phyloP scores from a whole-genome alignment of 2,329 filamentous ascomycete species.

The Leptographium wingfieldii region DNA sequence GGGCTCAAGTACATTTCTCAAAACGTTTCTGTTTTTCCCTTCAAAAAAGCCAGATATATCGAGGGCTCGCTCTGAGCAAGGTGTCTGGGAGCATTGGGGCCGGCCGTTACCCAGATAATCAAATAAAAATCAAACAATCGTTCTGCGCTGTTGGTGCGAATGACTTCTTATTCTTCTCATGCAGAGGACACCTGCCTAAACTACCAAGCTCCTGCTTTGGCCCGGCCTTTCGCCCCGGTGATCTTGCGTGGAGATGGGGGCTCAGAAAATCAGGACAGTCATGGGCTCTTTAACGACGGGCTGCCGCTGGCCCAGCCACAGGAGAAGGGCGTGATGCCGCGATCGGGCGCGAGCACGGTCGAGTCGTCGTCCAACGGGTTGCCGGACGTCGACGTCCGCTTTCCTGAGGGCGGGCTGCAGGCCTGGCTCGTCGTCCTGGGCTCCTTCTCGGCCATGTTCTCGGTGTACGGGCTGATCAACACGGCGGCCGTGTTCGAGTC shows the following conservation, averaged over 20 bases:
- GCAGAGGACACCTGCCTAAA: constrained; percentile 30
- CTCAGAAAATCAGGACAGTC: background rate
- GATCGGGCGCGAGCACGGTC: too few relatives aligned
- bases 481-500: constrained; percentile 65
- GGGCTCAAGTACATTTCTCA: background rate
- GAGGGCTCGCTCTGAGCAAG: background rate
- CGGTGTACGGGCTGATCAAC: constrained; percentile 61
- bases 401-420: constrained; percentile 61
- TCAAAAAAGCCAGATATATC: constrained; percentile 1
- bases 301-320: too few relatives aligned
- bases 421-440: constrained; percentile 72
- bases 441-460: constrained; percentile 58
- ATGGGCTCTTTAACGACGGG: background rate
- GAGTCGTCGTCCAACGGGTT: background rate
- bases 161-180: constrained; percentile 18
- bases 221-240: background rate
- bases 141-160: constrained; percentile 10
- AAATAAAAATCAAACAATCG: background rate
- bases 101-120: background rate
- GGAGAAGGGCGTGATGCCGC: too few relatives aligned
- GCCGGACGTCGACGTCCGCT: constrained; percentile 22
- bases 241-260: background rate
- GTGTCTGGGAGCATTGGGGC: background rate
- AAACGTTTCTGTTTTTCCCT: background rate
- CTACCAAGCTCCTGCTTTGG: constrained; percentile 13